Conservation (phyloP, 306 rosid genomes). For the Astragalus glycyphyllos region DNA sequence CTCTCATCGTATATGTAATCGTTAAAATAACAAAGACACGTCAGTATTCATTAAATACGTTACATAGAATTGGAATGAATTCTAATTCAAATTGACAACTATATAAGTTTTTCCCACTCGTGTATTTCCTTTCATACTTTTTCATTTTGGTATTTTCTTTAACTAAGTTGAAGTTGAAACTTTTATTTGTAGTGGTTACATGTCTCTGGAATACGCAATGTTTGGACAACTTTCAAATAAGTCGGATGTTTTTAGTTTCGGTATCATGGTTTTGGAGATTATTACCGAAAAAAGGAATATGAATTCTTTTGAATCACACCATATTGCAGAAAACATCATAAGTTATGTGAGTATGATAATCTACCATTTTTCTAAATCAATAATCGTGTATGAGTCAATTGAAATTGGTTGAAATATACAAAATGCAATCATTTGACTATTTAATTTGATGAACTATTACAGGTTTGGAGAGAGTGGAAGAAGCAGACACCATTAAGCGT, state of each 20-base stretch:
- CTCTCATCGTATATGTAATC: too few species aligned
- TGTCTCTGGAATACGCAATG: conserved; percentile 49
- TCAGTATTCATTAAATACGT: too few species aligned
- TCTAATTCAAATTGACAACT: too few species aligned
- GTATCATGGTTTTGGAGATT: conserved; percentile 50
- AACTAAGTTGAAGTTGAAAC: background rate
- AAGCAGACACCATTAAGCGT: conserved; percentile 43
- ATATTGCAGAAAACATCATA: background rate
- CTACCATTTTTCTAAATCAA: background rate
- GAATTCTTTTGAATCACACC: conserved; percentile 9
- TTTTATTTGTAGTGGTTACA: conserved; percentile 45
- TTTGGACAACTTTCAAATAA: conserved; percentile 45
- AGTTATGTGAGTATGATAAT: too few species aligned
- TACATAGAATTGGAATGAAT: too few species aligned
- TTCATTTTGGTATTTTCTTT: too few species aligned
- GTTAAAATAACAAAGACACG: too few species aligned
- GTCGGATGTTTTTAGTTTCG: conserved; percentile 46
- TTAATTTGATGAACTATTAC: background rate
- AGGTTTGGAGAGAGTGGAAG: conserved; percentile 58
- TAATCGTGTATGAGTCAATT: background rate
- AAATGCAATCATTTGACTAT: background rate
- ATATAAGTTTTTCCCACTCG: too few species aligned
- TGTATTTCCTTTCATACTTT: too few species aligned
- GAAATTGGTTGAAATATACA: background rate
- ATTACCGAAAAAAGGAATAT: conserved; percentile 47